phyloP scores from a whole-genome alignment of 345 rosid species.

The Cochlearia excelsa region DNA sequence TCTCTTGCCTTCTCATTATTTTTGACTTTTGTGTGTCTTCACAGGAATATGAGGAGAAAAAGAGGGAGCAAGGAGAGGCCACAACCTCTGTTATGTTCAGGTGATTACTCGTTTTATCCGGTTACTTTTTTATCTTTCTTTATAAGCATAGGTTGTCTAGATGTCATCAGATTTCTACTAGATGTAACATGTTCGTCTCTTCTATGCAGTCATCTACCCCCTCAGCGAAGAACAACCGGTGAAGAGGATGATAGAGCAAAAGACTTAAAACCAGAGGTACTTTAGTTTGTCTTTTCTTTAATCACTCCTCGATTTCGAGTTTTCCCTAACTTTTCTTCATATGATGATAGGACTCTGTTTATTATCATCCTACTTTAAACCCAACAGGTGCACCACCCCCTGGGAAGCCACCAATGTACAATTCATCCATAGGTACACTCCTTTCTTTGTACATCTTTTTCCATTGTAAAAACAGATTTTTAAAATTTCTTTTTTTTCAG shows the following conservation, averaged over 20 bases:
- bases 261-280: conserved; percentile 89
- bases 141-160: conserved; percentile 6
- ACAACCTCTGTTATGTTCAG: conserved; percentile 97
- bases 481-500: conserved; percentile 38
- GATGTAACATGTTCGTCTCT: conserved; percentile 7
- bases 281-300: conserved; percentile 18
- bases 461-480: neutral
- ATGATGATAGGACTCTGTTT: conserved; percentile 84
- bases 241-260: conserved; percentile 82
- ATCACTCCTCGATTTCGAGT: conserved; percentile 12
- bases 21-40: conserved; percentile 4
- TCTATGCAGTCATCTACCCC: conserved; percentile 80
- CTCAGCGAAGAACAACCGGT: conserved; percentile 63
- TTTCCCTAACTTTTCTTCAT: conserved; percentile 22
- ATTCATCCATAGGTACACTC: conserved; percentile 65
- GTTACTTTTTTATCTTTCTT: conserved; percentile 10
- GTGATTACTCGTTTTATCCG: conserved; percentile 34
- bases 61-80: conserved; percentile 92
- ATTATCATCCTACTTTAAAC: conserved; percentile 92
- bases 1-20: conserved; percentile 11
- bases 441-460: conserved; percentile 5
- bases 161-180: conserved; percentile 9
- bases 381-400: conserved; percentile 99
- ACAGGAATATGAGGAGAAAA: conserved; percentile 88
- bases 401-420: conserved; percentile 96